Evolutionary conservation across 192 early-diverging fungal species (phyloP).

Genomic region (Dissophora ornata): DNA sequence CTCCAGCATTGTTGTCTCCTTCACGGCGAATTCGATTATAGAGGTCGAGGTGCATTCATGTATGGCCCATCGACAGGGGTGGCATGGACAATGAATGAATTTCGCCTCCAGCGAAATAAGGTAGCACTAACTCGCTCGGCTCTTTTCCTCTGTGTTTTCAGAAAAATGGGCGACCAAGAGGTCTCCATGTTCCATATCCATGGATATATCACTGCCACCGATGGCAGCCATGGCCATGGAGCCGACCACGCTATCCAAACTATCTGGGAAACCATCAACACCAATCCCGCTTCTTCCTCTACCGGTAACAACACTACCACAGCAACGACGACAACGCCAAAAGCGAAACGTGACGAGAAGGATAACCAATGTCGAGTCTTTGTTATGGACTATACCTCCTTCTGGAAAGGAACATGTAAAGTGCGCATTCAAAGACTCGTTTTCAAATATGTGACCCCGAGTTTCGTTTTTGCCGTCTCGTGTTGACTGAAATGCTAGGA

Average conservation of each 20-base stretch:
- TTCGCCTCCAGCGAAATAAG: no score
- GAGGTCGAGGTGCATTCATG: no score
- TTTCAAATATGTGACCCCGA: background rate
- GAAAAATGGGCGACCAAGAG: constrained; percentile 3
- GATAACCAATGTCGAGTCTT: constrained; percentile 27
- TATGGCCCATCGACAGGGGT: no score
- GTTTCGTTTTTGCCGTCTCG: no score
- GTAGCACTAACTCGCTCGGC: no score
- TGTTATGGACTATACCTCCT: constrained; percentile 40
- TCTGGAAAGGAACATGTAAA: constrained; percentile 43
- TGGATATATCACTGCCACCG: constrained; percentile 5
- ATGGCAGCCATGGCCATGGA: background rate
- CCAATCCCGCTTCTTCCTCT: background rate
- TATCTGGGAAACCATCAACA: constrained; percentile 23
- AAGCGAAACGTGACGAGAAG: background rate
- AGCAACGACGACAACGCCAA: background rate
- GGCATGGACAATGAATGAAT: no score
- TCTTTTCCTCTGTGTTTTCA: no score
- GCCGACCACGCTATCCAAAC: constrained; percentile 46
- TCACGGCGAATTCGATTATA: no score
- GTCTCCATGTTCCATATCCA: constrained; percentile 43
- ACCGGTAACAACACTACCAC: background rate
- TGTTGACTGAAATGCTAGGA: no score
- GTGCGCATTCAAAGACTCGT: background rate
- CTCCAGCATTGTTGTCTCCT: no score